Base-by-base conservation (phyloP, 106 monocot species). In the Phalaenopsis aphrodite region DNA sequence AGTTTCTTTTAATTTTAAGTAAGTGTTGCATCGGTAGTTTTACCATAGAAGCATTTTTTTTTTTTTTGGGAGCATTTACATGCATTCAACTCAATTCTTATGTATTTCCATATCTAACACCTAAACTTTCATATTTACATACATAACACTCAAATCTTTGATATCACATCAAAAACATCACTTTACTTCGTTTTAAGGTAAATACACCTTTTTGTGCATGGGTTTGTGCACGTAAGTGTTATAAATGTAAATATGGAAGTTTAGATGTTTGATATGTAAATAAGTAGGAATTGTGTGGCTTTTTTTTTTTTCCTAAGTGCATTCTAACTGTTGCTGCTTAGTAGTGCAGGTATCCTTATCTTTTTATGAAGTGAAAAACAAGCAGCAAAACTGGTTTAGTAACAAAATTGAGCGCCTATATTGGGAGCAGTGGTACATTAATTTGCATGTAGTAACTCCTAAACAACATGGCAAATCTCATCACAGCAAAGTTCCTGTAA, bases 371-470 rank as follows among this genome's bases (percentile, higher is more conserved):
- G 87, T 93, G 58, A 95, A 91, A 79, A 93, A 88, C 85, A 99
- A 91, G 82, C 94, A 95, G 49, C 85, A 86, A 78, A 83, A 79
- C 39, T 94, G 99, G 95, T 99, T 99, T 49, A 81, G 89, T 75
- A 99, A 89, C 88, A 98, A 91, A 88, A 86, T 72, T 23, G 99
- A 99, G 79, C 94, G 89, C 42, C 78, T 89, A 36, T 88, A 90
- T 84, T 99, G 99, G 99, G 94, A 95, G 76, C 91, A 95, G 2
- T 99, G 99, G 99, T 83, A 89, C 77, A 85, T 99, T 4, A 94
- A 93, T 87, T 78, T 99, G 72, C 92, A 95, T 66, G 80, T 94
- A 3, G 8, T 87, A 55, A 84, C 84, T 81, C 85, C 93, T 7
- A 99, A 90, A 85, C 30, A 77, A 77, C 85, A 81, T 77, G 83